These are phyloP conservation scores for Quercus tomentella DNA, from an alignment of 331 rosid species.

Conservation along the genomic window DNA sequence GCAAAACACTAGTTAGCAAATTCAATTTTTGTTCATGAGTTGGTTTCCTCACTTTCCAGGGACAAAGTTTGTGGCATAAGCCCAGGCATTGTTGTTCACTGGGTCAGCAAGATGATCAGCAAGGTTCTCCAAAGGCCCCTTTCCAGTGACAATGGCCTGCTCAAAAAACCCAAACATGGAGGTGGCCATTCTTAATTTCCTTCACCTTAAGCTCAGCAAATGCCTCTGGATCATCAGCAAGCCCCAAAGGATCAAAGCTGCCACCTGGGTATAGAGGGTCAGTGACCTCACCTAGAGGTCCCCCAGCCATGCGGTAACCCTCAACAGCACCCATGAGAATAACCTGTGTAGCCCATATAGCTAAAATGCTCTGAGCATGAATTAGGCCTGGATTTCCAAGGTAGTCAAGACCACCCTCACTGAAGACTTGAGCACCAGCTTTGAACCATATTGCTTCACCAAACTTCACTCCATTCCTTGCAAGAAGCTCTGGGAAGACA, in stretches of 20 bases:
- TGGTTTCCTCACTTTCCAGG: constrained; percentile 23
- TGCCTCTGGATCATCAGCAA: constrained; percentile 41
- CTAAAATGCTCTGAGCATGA: constrained; percentile 36
- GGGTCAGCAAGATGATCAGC: constrained; percentile 43
- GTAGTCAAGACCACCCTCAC: constrained; percentile 36
- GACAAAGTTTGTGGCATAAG: constrained; percentile 30
- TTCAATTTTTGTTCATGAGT: background rate
- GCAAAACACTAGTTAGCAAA: background rate
- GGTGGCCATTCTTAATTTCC: constrained; percentile 33
- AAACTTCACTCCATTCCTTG: constrained; percentile 36
- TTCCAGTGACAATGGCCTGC: constrained; percentile 40
- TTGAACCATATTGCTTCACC: constrained; percentile 42
- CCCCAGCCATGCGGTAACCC: no score
- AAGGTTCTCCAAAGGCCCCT: constrained; percentile 41
- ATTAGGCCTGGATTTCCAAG: constrained; percentile 39
- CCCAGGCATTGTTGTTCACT: constrained; percentile 32
- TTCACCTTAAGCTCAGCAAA: constrained; percentile 42
- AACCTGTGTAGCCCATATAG: constrained; percentile 33
- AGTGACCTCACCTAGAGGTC: constrained; percentile 20
- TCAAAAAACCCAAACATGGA: constrained; percentile 36
- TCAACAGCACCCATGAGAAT: constrained; percentile 28
- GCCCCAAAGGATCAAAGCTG: constrained; percentile 37
- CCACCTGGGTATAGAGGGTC: constrained; percentile 36
- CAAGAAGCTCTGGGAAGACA: constrained; percentile 43
- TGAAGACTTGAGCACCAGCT: constrained; percentile 40